A percentile compares a stretch with the other conserved stretches of the same genome.
These are phyloP conservation scores for Magnusiomyces magnusii DNA, from an alignment of 1,139 yeast species.

Conservation along the genomic window DNA sequence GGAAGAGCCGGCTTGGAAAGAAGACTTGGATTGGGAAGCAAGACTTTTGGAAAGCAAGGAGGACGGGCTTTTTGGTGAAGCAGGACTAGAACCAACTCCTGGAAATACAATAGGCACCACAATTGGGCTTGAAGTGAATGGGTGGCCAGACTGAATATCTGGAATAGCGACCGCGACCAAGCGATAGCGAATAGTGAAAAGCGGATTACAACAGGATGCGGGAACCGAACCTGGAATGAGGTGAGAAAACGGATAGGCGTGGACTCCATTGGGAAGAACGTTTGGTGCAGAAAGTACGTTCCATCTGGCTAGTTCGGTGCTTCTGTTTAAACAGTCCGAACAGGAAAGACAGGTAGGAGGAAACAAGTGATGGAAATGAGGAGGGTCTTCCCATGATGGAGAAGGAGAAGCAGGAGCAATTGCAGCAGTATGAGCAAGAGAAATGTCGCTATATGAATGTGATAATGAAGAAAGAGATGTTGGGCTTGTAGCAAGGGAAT, in stretches of 20 bases:
- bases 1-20: too few species aligned
- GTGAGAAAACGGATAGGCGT: slow-evolving; percentile 93
- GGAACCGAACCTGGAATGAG: slow-evolving; percentile 87
- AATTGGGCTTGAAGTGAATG: background rate
- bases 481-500: too few species aligned
- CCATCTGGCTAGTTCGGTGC: slow-evolving; percentile 76
- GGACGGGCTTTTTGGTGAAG: background rate
- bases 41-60: background rate
- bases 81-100: background rate
- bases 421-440: background rate
- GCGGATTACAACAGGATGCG: slow-evolving; percentile 55
- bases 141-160: slow-evolving; percentile 23
- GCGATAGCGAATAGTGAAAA: slow-evolving; percentile 60
- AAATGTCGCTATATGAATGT: too few species aligned
- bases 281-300: slow-evolving; percentile 59
- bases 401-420: background rate
- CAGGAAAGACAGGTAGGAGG: background rate
- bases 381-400: background rate
- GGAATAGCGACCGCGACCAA: slow-evolving; percentile 56
- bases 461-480: too few species aligned
- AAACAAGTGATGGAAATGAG: background rate
- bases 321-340: slow-evolving; percentile 41
- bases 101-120: background rate
- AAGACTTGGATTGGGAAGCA: too few species aligned
- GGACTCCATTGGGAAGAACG: slow-evolving; percentile 52